Evolutionary conservation across 345 rosid species (phyloP), one percentile per base, ranked within the genome.

Genomic region (Carallia brachiata): DNA sequence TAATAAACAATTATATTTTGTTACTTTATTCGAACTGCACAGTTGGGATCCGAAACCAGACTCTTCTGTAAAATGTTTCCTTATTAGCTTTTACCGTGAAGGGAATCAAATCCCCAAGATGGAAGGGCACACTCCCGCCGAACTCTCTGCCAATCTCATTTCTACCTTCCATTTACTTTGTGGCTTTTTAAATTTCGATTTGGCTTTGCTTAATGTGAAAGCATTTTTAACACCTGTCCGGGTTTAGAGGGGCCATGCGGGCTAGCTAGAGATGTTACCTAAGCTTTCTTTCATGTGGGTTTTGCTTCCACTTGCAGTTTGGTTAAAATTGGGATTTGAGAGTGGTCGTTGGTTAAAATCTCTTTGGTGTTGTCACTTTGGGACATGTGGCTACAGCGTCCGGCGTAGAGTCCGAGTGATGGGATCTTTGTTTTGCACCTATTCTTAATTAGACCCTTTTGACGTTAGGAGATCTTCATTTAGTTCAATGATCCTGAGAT

Each of bases 351-450:
- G 52, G n/a, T n/a, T n/a, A n/a, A n/a, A n/a, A n/a, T n/a, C 50
- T 44, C 17, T 2, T 44, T 7, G 50, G 17, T 44, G 50, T 44
- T 44, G 50, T 16, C 50, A 44, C 63, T 66, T 48, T 65, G 77
- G 65, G 78, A 77, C 81, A 79, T 61, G 80, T 63, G 70, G 73
- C 72, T 81, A 59, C 32, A 67, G 40, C 66, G 10, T 60, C 79
- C 74, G 76, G 75, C 62, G 71, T 55, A 70, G 73, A 50, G 70
- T 64, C 28, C 18, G 6, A 1, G 31, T 37, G 61, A 40, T 27
- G 54, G 15, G 80, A 68, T 52, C 69, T 65, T 58, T 2, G 28
- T 27, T 44, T 53, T 27, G 36, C 34, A 50, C 80, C 76, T 63
- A 77, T 63, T 37, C 66, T 2, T 27, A 0, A 15, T 10, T 12